Evolutionary conservation across 331 rosid species (phyloP).

Genomic region (Telfairia occidentalis): DNA sequence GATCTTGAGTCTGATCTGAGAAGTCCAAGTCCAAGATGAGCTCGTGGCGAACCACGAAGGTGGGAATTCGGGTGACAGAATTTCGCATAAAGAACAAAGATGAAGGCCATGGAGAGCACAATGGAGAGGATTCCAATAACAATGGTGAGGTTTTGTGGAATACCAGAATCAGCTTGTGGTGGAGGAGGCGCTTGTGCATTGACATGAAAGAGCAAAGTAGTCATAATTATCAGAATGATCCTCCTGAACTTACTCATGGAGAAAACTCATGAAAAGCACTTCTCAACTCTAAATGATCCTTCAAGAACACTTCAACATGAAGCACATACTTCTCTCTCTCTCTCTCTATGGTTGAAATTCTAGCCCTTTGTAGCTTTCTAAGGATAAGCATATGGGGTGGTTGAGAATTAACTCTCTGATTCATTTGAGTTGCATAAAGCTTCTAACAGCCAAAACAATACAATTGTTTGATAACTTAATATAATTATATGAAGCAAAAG

Average conservation of each 20-base stretch:
- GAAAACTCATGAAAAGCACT: not conserved
- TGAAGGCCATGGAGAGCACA: slow-evolving; percentile 44
- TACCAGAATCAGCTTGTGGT: not conserved
- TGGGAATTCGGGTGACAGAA: slow-evolving; percentile 32
- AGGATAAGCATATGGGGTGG: not conserved
- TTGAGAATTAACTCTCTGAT: not conserved
- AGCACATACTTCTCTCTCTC: not conserved
- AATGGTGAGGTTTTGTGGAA: slow-evolving; percentile 34
- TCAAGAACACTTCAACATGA: not conserved
- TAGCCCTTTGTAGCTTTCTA: not conserved
- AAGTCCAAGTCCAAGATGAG: slow-evolving; percentile 15
- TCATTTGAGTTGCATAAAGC: not conserved
- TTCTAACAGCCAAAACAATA: not conserved
- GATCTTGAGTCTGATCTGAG: slow-evolving; percentile 48
- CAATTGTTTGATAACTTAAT: not conserved
- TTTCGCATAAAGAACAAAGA: slow-evolving; percentile 53
- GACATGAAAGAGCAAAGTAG: not conserved
- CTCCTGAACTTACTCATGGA: not conserved
- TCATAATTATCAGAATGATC: not conserved
- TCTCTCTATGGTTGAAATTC: not conserved
- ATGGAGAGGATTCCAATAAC: slow-evolving; percentile 49
- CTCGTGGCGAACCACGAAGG: slow-evolving; percentile 7
- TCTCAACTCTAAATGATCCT: not conserved
- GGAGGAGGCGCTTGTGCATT: not conserved
- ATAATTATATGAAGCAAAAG: not conserved